Percentiles rank a stretch among this genome's conserved stretches.
These are phyloP conservation scores for Trichoderma citrinoviride DNA, from an alignment of 2,329 filamentous ascomycete species.

Conservation along the genomic window DNA sequence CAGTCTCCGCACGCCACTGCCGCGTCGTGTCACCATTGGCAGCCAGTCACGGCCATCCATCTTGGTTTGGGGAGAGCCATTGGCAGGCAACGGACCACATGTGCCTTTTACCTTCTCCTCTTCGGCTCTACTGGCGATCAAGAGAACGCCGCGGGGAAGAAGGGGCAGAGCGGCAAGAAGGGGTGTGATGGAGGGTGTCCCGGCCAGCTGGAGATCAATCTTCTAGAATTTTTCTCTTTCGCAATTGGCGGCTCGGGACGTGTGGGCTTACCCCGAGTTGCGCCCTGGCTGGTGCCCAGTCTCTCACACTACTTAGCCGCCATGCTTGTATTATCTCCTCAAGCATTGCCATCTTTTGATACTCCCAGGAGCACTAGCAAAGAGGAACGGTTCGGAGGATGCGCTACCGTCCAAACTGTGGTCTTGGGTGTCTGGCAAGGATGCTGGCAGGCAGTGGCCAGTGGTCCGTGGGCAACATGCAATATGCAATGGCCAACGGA, in stretches of 20 bases:
- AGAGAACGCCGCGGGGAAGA: constrained; percentile 11
- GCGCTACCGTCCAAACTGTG: constrained; percentile 2
- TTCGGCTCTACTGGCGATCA: constrained; percentile 1
- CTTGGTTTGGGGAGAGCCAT: not conserved
- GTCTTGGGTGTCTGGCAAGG: constrained; percentile 5
- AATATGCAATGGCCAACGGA: not conserved
- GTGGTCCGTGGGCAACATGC: not conserved
- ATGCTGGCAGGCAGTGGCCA: not conserved
- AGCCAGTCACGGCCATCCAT: constrained; percentile 19
- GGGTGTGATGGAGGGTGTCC: constrained; percentile 7
- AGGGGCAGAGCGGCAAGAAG: not conserved
- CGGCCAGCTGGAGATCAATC: not conserved
- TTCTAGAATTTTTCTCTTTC: constrained; percentile 20
- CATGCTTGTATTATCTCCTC: not conserved
- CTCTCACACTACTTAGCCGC: not conserved
- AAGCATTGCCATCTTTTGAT: not conserved
- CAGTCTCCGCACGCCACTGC: constrained; percentile 20
- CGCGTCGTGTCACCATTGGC: constrained; percentile 21
- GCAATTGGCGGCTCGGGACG: constrained; percentile 1
- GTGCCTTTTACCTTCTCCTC: not conserved
- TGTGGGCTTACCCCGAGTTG: constrained; percentile 8
- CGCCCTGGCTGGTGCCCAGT: not conserved
- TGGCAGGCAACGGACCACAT: not conserved
- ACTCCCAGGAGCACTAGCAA: not conserved
- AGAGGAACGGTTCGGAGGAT: not conserved